These are phyloP conservation scores for Epichloe amarillans DNA, from an alignment of 2,329 filamentous ascomycete species.

Conservation along the genomic window DNA sequence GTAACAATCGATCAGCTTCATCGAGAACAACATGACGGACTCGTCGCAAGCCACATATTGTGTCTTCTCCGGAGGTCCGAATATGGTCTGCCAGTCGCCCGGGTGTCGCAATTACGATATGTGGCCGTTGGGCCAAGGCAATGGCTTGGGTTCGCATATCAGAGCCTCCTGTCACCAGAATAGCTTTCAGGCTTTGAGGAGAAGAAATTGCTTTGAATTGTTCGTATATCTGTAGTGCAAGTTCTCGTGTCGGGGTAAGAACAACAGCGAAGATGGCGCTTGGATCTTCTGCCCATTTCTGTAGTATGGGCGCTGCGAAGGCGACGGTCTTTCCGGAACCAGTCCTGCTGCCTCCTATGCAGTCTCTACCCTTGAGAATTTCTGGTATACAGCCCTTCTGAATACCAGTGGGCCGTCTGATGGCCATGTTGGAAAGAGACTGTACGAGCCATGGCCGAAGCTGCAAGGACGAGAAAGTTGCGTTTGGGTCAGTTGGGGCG, in stretches of 20 bases:
- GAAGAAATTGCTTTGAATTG: conserved; percentile 89
- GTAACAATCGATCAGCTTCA: conserved; percentile 82
- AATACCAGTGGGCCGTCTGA: conserved; percentile 80
- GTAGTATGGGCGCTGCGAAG: conserved; percentile 86
- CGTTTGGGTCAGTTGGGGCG: conserved; percentile 41
- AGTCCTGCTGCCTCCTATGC: conserved; percentile 86
- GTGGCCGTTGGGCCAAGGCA: conserved; percentile 66
- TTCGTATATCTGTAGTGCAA: conserved; percentile 92
- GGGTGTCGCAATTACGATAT: conserved; percentile 89
- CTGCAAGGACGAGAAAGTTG: conserved; percentile 57
- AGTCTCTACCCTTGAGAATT: conserved; percentile 82
- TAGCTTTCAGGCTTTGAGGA: conserved; percentile 72
- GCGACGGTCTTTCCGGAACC: conserved; percentile 96
- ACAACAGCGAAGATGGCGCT: conserved; percentile 82
- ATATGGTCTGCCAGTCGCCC: conserved; percentile 91
- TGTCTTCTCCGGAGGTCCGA: conserved; percentile 80
- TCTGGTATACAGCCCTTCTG: conserved; percentile 87
- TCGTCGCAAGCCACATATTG: conserved; percentile 64
- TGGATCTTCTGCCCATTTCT: conserved; percentile 86
- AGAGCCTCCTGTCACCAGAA: conserved; percentile 81
- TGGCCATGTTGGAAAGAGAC: conserved; percentile 64
- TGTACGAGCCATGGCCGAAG: conserved; percentile 80
- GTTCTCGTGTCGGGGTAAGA: conserved; percentile 78
- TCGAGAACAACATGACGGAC: conserved; percentile 84
- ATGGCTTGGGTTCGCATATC: conserved; percentile 90